phyloP scores from a whole-genome alignment of 1,284 basidiomycete genomes.

The Mycena sp. region DNA sequence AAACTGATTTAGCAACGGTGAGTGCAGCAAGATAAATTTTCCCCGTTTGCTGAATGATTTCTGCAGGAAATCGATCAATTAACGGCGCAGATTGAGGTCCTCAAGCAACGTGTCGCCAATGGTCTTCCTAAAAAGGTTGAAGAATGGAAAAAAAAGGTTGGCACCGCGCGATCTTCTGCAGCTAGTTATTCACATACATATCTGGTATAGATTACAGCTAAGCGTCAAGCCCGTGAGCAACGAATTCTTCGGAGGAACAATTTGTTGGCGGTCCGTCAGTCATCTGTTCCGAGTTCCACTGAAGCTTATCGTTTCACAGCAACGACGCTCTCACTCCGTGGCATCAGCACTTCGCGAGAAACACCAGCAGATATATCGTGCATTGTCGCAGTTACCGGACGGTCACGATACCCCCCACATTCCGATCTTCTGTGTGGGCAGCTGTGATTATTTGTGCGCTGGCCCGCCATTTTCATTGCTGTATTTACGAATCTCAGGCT shows the following conservation, averaged over 20 bases:
- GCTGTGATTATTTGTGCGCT: too few relatives aligned
- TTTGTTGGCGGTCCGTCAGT: not conserved
- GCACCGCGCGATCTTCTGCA: too few relatives aligned
- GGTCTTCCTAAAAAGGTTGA: too few relatives aligned
- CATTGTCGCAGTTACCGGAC: not conserved
- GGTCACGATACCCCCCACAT: not conserved
- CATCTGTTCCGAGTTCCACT: too few relatives aligned
- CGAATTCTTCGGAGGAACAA: not conserved
- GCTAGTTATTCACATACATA: not conserved
- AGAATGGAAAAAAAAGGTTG: not conserved
- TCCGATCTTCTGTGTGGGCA: not conserved
- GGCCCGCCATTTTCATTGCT: too few relatives aligned
- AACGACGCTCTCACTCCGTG: not conserved
- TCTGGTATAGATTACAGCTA: not conserved
- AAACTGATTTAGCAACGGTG: too few relatives aligned
- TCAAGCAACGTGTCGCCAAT: not conserved
- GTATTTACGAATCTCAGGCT: too few relatives aligned
- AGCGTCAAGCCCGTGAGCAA: too few relatives aligned
- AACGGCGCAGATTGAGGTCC: not conserved
- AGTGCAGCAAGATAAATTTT: too few relatives aligned
- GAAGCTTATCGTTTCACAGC: not conserved
- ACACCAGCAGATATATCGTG: not conserved
- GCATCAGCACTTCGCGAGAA: not conserved
- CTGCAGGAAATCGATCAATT: too few relatives aligned
- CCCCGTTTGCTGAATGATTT: too few relatives aligned